Evolutionary conservation across 2,329 filamentous ascomycete genomes (phyloP), one percentile per base, ranked within the genome.

Genomic region (Aspergillus sp.): DNA sequence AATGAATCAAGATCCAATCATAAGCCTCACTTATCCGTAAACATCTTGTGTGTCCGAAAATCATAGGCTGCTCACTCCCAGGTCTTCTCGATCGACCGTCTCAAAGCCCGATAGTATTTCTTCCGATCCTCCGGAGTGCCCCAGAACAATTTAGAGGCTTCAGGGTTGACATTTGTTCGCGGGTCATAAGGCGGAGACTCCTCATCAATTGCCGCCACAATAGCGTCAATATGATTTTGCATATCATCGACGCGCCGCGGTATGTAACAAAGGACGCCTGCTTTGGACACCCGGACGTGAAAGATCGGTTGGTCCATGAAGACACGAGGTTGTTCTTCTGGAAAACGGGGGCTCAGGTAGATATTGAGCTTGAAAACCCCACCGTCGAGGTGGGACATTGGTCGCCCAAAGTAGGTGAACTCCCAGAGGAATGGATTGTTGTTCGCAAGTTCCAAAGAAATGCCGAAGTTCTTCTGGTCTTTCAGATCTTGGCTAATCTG

Each of bases 351-450:
- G 63, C 91, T 96, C 64, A 97, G 87, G 64, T 79, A 80, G 50
- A 97, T 79, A 63, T 81, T 87, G 69, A 97, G 87, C 55, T 84
- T 84, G 76, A 97, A 93, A 55, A 97, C 82, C 2, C 93, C 91
- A 14, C 92, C 93, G 62, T 97, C 93, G 2, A 97, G 82, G 61
- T 96, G 91, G 5, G 91, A 96, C 88, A 94, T 95, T 0, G 91
- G 90, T 50, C 87, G 84, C 21, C 94, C 94, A 67, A 97, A 95
- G 68, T 96, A 92, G 1, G 90, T 94, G 54, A 97, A 70, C 17
- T 81, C 72, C 94, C 94, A 97, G 17, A 93, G 80, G 65, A 97
- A 97, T 0, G 93, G 92, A 63, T 97, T 97, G 36, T 80, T 83
- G 58, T 94, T 80, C 25, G 88, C 86, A 5, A 97, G 77, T 51